phyloP scores from a whole-genome alignment of 2,329 filamentous ascomycete genomes.

The Graphiopsis chlorocephala region DNA sequence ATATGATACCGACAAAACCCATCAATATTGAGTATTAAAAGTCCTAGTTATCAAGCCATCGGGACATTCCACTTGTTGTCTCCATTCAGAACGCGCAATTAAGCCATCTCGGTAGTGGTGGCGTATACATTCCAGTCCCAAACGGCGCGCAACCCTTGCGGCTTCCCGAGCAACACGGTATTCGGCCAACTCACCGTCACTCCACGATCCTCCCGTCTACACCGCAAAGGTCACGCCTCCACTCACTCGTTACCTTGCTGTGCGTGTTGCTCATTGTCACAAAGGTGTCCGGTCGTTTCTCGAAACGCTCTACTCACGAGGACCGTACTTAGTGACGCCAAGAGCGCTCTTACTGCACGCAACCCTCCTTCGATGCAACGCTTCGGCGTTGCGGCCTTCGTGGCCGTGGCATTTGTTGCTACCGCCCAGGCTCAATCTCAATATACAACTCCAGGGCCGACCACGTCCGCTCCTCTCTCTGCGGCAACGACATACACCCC shows the following conservation, averaged over 20 bases:
- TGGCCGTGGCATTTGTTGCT: neutral
- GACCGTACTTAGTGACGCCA: neutral
- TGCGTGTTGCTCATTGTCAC: neutral
- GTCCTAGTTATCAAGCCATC: neutral
- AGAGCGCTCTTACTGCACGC: neutral
- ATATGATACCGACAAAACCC: neutral
- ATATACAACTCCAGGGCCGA: neutral
- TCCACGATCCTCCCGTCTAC: neutral
- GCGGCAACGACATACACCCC: slow-evolving; percentile 13
- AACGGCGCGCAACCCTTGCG: neutral
- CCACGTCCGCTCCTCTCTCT: neutral
- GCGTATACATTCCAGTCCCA: neutral
- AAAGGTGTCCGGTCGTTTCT: neutral
- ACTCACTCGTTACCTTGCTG: neutral
- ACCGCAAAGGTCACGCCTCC: neutral
- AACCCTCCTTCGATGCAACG: neutral
- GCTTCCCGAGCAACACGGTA: slow-evolving; percentile 2
- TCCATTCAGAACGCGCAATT: neutral
- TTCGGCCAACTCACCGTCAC: neutral
- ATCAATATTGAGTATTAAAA: neutral
- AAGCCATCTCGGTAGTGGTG: neutral
- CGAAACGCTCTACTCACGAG: neutral
- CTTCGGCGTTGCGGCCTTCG: neutral
- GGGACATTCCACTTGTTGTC: neutral
- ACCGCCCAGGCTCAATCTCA: neutral